Evolutionary conservation across 1,284 basidiomycete species (phyloP).

Genomic region (Ceraceosorus guamensis): DNA sequence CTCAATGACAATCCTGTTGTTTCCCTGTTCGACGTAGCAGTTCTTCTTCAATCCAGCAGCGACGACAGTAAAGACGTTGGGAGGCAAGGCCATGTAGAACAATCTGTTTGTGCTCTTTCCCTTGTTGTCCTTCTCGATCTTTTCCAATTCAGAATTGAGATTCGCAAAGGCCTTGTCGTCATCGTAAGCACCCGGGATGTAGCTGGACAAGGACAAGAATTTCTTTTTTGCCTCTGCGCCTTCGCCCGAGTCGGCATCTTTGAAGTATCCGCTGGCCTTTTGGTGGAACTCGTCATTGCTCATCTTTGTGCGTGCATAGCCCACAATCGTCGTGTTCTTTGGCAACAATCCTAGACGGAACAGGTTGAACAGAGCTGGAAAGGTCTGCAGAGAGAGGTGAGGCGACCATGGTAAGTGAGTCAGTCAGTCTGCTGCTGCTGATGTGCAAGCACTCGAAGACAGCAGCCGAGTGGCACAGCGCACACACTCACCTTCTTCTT

Average conservation of each 20-base stretch:
- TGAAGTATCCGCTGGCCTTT: constrained; percentile 33
- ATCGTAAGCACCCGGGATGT: constrained; percentile 45
- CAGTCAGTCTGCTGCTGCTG: neutral
- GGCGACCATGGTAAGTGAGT: neutral
- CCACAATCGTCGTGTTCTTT: constrained; percentile 42
- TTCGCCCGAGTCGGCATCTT: constrained; percentile 27
- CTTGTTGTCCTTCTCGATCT: constrained; percentile 25
- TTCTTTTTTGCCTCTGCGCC: constrained; percentile 27
- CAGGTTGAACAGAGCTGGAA: constrained; percentile 44
- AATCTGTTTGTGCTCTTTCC: constrained; percentile 31
- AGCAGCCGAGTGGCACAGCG: neutral
- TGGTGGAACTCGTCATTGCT: constrained; percentile 41
- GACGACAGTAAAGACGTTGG: constrained; percentile 45
- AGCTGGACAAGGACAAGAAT: constrained; percentile 41
- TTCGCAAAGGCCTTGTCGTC: constrained; percentile 39
- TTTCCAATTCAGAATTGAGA: constrained; percentile 35
- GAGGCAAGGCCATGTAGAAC: constrained; percentile 47
- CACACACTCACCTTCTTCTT: constrained; percentile 78
- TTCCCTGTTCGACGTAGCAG: constrained; percentile 37
- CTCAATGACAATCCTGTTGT: constrained; percentile 46
- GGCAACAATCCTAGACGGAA: constrained; percentile 36
- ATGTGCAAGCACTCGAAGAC: neutral
- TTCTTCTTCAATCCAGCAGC: constrained; percentile 41
- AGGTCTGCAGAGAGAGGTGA: constrained; percentile 24
- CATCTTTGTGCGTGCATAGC: constrained; percentile 50